A percentile compares a stretch with the other conserved stretches of the same genome.
Conservation (phyloP, 768 basidiomycete genomes). For the Xerocomellus chrysenteron region DNA sequence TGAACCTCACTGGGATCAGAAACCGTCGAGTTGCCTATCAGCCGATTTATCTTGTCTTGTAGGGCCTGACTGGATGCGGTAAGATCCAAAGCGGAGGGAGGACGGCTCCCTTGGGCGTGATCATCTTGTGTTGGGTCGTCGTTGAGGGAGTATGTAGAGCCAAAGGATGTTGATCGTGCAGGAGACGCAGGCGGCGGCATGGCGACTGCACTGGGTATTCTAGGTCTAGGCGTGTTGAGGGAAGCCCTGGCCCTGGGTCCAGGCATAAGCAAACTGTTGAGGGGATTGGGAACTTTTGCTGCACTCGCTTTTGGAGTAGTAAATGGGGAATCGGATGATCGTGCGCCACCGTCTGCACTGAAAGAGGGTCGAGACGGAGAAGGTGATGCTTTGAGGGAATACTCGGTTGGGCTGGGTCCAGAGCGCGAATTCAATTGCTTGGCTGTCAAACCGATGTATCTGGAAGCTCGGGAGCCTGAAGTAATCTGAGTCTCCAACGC, state of each 20-base stretch:
- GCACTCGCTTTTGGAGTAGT: constrained; percentile 61
- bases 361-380: constrained; percentile 37
- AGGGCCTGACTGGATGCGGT: constrained; percentile 40
- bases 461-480: constrained; percentile 80
- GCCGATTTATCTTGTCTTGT: constrained; percentile 49
- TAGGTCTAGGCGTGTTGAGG: constrained; percentile 55
- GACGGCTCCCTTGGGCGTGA: constrained; percentile 7
- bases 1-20: constrained; percentile 11
- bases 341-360: constrained; percentile 40
- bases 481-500: constrained; percentile 52
- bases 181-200: constrained; percentile 84
- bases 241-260: constrained; percentile 34
- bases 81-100: constrained; percentile 34
- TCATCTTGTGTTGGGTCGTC: constrained; percentile 27
- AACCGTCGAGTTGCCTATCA: constrained; percentile 36
- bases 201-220: constrained; percentile 69
- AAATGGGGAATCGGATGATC: constrained; percentile 52
- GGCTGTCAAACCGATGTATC: constrained; percentile 82
- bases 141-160: constrained; percentile 39
- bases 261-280: constrained; percentile 16
- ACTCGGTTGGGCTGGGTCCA: constrained; percentile 17
- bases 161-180: constrained; percentile 31
- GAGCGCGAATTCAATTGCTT: constrained; percentile 64
- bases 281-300: constrained; percentile 24
- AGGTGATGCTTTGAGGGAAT: constrained; percentile 30